These are phyloP conservation scores for Astrothelium macrocarpum DNA, from an alignment of 495 filamentous ascomycete species.

Conservation along the genomic window DNA sequence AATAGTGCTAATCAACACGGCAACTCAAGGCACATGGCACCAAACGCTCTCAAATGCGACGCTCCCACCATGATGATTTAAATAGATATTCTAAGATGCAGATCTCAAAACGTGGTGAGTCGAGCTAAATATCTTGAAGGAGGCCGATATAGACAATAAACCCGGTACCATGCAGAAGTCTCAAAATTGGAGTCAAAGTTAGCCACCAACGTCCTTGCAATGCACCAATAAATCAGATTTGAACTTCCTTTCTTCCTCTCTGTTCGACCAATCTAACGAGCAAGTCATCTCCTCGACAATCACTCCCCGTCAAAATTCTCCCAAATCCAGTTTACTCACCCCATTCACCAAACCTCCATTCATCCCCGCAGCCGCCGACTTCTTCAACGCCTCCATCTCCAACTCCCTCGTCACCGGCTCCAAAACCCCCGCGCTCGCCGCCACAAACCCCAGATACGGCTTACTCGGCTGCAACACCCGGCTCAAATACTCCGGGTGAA, in stretches of 20 bases:
- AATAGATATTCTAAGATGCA: too few relatives aligned
- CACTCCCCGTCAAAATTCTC: background rate
- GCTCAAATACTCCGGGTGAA: constrained; percentile 74
- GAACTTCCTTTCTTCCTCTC: background rate
- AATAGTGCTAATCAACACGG: too few relatives aligned
- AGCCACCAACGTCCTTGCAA: background rate
- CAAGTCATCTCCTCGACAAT: background rate
- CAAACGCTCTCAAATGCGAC: too few relatives aligned
- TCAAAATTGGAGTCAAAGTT: background rate
- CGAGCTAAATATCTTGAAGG: background rate
- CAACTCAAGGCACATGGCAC: too few relatives aligned
- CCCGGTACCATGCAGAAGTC: background rate
- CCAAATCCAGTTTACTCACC: background rate
- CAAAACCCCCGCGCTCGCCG: constrained; percentile 43
- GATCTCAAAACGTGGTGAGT: too few relatives aligned
- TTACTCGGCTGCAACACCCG: constrained; percentile 65
- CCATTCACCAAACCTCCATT: background rate
- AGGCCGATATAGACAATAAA: background rate
- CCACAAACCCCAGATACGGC: constrained; percentile 80
- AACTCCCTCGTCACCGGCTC: constrained; percentile 10
- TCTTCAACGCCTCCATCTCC: background rate
- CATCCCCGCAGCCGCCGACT: background rate
- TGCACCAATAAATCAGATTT: background rate
- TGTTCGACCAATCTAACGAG: background rate
- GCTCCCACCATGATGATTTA: too few relatives aligned